Evolutionary conservation across 176 grass and related monocot genomes (phyloP).

Genomic region (Zizania latifolia): DNA sequence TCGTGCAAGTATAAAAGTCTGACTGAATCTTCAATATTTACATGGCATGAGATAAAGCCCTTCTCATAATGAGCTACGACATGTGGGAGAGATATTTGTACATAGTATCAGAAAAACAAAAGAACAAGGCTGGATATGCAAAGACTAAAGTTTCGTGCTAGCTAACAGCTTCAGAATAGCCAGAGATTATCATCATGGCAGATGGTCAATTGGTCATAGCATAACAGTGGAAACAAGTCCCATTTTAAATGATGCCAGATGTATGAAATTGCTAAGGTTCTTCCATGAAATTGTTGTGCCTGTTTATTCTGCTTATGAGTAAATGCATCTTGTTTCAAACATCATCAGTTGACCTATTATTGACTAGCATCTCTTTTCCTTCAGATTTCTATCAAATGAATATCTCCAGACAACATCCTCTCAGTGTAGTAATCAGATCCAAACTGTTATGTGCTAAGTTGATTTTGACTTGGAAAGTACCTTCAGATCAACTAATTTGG

Average conservation of each 20-base stretch:
- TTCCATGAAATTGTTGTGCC: constrained; percentile 14
- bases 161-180: constrained; percentile 30
- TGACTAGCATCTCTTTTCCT: constrained; percentile 20
- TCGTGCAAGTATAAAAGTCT: constrained; percentile 22
- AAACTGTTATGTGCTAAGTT: constrained; percentile 21
- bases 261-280: constrained; percentile 14
- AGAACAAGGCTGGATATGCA: constrained; percentile 14
- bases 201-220: constrained; percentile 16
- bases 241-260: constrained; percentile 20
- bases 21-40: constrained; percentile 24
- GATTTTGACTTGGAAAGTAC: constrained; percentile 30
- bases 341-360: constrained; percentile 31
- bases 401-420: constrained; percentile 30
- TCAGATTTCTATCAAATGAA: constrained; percentile 25
- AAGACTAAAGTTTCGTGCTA: constrained; percentile 18
- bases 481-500: constrained; percentile 30
- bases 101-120: constrained; percentile 12
- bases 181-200: neutral
- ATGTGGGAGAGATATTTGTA: constrained; percentile 21
- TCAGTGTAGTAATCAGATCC: constrained; percentile 13
- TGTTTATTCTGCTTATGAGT: no score
- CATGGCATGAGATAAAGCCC: constrained; percentile 35
- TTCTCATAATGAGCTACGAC: constrained; percentile 8
- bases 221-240: constrained; percentile 36
- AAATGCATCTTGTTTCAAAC: no score